These are phyloP conservation scores for Polytolypa hystricis DNA, from an alignment of 2,329 filamentous ascomycete species.

Conservation along the genomic window DNA sequence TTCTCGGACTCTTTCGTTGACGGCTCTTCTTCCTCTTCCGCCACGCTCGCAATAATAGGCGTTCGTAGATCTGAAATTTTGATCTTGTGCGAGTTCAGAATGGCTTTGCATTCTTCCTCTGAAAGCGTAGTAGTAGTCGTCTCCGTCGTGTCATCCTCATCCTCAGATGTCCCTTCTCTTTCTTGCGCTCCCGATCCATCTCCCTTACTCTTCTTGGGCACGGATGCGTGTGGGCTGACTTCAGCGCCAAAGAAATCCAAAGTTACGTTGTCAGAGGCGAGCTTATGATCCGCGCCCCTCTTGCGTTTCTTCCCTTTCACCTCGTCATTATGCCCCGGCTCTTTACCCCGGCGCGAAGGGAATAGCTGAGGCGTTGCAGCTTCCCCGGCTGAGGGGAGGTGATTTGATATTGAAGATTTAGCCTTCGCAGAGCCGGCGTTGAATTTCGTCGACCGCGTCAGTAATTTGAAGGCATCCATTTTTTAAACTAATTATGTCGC, in stretches of 20 bases:
- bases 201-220: slow-evolving; percentile 8
- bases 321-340: slow-evolving; percentile 12
- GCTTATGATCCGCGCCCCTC: slow-evolving; percentile 17
- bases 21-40: slow-evolving; percentile 23
- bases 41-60: not conserved
- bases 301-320: slow-evolving; percentile 28
- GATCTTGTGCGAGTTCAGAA: slow-evolving; percentile 69
- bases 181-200: slow-evolving; percentile 10
- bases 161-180: slow-evolving; percentile 16
- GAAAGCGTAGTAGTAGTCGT: slow-evolving; percentile 44
- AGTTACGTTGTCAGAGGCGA: slow-evolving; percentile 14
- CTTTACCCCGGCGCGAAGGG: slow-evolving; percentile 20
- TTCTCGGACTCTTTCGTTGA: slow-evolving; percentile 13
- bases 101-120: slow-evolving; percentile 60
- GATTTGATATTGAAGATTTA: slow-evolving; percentile 16
- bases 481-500: too few species aligned
- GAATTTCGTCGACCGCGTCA: slow-evolving; percentile 35
- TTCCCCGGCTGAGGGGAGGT: slow-evolving; percentile 31
- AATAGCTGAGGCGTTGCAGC: slow-evolving; percentile 29
- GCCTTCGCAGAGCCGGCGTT: slow-evolving; percentile 22
- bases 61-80: slow-evolving; percentile 66
- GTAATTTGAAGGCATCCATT: slow-evolving; percentile 37
- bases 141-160: slow-evolving; percentile 12
- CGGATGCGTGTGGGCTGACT: slow-evolving; percentile 11
- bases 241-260: slow-evolving; percentile 28